Base-by-base conservation (phyloP, 2,329 filamentous ascomycete species). In the Ceratocystis destructans region DNA sequence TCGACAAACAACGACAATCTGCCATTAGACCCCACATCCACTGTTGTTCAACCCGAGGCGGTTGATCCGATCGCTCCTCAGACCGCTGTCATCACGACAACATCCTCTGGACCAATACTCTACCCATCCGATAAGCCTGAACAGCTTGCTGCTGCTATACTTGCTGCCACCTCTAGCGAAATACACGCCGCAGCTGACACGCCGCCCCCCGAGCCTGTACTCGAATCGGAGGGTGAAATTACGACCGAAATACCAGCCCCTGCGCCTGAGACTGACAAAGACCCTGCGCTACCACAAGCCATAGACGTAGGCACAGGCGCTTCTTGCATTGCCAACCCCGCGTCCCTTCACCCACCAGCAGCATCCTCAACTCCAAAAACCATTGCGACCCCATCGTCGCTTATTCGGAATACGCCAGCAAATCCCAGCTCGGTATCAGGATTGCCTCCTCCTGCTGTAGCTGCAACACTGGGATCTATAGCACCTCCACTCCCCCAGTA, bases 381-480 rank as follows among this genome's bases (percentile, higher is more conserved):
- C 79, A 69, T 83, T 83, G 82, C 83, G 71, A 79, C 81, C 74
- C 83, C 83, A 68, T 84, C 82, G 68, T 84, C 82, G 66, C 84
- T 84, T 74, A 79, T 85, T 69, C 77, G 76, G 66, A 74, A 74
- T 68, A 74, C 66, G 10, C 25, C 66, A 17, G 45, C 61, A 25
- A 74, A 67, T 55, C 65, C 65, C 33, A 61, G 59, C 15, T 64
- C 67, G 61, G 64, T 69, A 31, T 61, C 67, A 44, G 67, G 64
- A 64, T 57, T 67, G 65, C 69, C 66, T 50, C 22, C 66, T 12
- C 28, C 55, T 59, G 64, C 50, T 44, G 70, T 67, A 61, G 67
- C 65, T 61, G 62, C 70, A 68, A 68, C 68, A 45, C 64, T 65
- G 67, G 69, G 65, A 55, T 67, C 63, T 41, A 66, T 45, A 44